phyloP scores from a whole-genome alignment of 2,329 filamentous ascomycete species.

The Dactylellina parvicollis region DNA sequence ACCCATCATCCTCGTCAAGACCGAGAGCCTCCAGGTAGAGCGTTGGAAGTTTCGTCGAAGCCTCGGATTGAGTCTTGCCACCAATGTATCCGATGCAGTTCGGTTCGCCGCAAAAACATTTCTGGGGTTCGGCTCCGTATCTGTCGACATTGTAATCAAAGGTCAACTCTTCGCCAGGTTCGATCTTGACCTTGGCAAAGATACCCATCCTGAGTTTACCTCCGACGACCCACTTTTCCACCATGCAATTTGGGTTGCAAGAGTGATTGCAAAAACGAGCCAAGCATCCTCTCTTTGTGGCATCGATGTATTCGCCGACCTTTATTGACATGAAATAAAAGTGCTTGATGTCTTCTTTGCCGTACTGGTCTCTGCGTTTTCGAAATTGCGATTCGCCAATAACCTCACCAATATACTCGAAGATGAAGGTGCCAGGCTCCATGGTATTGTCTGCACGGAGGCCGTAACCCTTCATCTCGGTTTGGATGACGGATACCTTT shows the following conservation, averaged over 20 bases:
- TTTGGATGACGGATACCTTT: conserved; percentile 92
- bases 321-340: conserved; percentile 99
- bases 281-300: conserved; percentile 94
- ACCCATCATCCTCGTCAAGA: conserved; percentile 89
- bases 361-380: conserved; percentile 89
- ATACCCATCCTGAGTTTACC: conserved; percentile 99
- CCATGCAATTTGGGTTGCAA: conserved; percentile 98
- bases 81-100: conserved; percentile 98
- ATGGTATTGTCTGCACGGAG: conserved; percentile 82
- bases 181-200: conserved; percentile 85
- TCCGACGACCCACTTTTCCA: conserved; percentile 99
- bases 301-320: conserved; percentile 96
- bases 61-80: conserved; percentile 96
- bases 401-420: conserved; percentile 97
- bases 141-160: conserved; percentile 99
- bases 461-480: conserved; percentile 96
- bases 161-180: conserved; percentile 90
- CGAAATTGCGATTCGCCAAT: conserved; percentile 93
- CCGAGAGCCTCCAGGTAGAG: conserved; percentile 93
- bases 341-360: conserved; percentile 95
- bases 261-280: conserved; percentile 99
- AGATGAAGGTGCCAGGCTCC: conserved; percentile 88
- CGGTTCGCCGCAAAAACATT: conserved; percentile 92
- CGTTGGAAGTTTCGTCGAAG: conserved; percentile 82
- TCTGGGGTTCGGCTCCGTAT: conserved; percentile 95